Evolutionary conservation across 2,329 filamentous ascomycete species (phyloP).

Genomic region (Curvularia lunata): DNA sequence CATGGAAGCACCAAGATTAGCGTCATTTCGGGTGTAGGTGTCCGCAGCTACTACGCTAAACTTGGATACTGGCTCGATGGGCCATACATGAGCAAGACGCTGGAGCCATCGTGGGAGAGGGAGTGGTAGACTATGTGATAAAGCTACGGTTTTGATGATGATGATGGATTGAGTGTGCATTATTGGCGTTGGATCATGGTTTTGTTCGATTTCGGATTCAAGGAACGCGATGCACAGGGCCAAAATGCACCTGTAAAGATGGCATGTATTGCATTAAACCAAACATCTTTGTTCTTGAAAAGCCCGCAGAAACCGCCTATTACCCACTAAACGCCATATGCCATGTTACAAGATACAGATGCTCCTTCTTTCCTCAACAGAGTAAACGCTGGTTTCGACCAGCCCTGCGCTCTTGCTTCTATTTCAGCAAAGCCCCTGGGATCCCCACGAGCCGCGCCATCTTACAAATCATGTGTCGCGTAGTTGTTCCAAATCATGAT

Average conservation of each 20-base stretch:
- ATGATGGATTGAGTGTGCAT: conserved; percentile 17
- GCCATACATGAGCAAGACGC: conserved; percentile 65
- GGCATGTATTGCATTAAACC: conserved; percentile 9
- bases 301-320: conserved; percentile 7
- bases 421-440: background rate
- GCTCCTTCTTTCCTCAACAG: conserved; percentile 3
- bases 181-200: conserved; percentile 15
- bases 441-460: background rate
- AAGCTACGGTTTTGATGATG: background rate
- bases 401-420: background rate
- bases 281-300: conserved; percentile 12
- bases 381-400: background rate
- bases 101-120: conserved; percentile 45
- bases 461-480: background rate
- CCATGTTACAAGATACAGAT: conserved; percentile 24
- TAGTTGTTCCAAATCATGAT: conserved; percentile 48
- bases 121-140: conserved; percentile 28
- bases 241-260: conserved; percentile 5
- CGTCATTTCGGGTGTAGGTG: conserved; percentile 97
- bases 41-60: conserved; percentile 91
- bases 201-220: background rate
- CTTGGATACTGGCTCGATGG: conserved; percentile 94
- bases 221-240: conserved; percentile 1
- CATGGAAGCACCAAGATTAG: conserved; percentile 94
- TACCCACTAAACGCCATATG: conserved; percentile 28